Base-by-base conservation (phyloP, 2,329 filamentous ascomycete species). In the Bipolaris bicolor region DNA sequence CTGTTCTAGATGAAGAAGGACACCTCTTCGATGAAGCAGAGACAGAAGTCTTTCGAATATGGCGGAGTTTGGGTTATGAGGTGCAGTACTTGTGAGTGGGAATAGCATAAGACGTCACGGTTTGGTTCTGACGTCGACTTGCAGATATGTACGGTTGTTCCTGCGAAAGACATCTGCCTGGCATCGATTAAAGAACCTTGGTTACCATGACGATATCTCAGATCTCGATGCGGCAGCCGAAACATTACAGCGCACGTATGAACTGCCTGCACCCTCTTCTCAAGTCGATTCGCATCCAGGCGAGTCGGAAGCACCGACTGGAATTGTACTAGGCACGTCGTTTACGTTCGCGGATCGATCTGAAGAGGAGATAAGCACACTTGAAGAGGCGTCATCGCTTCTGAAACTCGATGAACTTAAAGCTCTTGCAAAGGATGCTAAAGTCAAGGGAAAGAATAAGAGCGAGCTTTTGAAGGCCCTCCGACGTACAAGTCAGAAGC, bases 321-420 rank as follows among this genome's bases (percentile, higher is more conserved):
- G 79, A 3, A 79, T 78, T 4, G 74, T 75, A 2, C 75, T 93
- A 1, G 81, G 79, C 0, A 75, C 82, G 10, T 78, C 68, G 0
- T 96, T 96, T 71, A 84, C 83, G 0, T 97, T 98, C 76, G 92
- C 91, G 2, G 92, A 97, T 76, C 81, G 83, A 9, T 95, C 90
- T 1, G 85, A 90, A 55, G 83, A 89, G 7, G 81, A 84, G 57
- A 92, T 98, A 59, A 88, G 82, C 5, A 89, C 87, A 0, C 78
- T 98, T 1, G 89, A 96, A 72, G 92, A 97, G 73, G 93, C 93
- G 2, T 90, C 91, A 0, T 86, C 89, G 0, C 80, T 98, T 0
- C 78, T 99, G 5, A 86, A 87, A n/a, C 80, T 98, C 0, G 92
- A 97, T 45, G 95, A 99, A 77, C 81, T 98, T 20, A 98, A 95